Conservation (phyloP, 257 asterid genomes). For the Solanum medicagineum region DNA sequence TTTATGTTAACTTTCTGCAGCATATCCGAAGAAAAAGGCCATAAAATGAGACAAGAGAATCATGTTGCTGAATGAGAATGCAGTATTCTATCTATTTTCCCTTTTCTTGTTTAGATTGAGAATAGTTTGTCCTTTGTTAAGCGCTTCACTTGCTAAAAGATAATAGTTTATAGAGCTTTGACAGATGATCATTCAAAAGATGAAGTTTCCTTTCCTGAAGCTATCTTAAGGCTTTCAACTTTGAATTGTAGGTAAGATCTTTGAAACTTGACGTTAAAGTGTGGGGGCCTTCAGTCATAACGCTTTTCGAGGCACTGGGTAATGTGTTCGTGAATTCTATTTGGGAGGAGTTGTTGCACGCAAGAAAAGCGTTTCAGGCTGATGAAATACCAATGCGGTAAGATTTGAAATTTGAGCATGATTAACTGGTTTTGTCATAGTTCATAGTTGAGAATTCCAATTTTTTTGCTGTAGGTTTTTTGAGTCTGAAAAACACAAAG, state of each 20-base stretch:
- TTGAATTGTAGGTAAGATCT: slow-evolving; percentile 68
- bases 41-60: neutral
- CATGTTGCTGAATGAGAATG: neutral
- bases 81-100: neutral
- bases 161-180: neutral
- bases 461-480: slow-evolving; percentile 35
- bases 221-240: slow-evolving; percentile 4
- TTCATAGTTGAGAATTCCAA: neutral
- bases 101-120: neutral
- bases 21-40: neutral
- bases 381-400: slow-evolving; percentile 88
- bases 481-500: slow-evolving; percentile 59
- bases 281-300: slow-evolving; percentile 81
- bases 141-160: neutral
- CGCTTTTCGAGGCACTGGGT: slow-evolving; percentile 71
- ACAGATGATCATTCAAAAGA: neutral
- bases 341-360: slow-evolving; percentile 76
- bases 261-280: slow-evolving; percentile 80
- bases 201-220: neutral
- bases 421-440: neutral
- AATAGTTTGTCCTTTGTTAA: neutral
- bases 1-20: neutral
- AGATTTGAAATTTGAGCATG: slow-evolving; percentile 3
- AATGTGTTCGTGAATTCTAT: slow-evolving; percentile 68
- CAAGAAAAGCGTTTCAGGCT: slow-evolving; percentile 71